These are phyloP conservation scores for Poa annua DNA, from an alignment of 176 grass and related monocot species.

Conservation along the genomic window DNA sequence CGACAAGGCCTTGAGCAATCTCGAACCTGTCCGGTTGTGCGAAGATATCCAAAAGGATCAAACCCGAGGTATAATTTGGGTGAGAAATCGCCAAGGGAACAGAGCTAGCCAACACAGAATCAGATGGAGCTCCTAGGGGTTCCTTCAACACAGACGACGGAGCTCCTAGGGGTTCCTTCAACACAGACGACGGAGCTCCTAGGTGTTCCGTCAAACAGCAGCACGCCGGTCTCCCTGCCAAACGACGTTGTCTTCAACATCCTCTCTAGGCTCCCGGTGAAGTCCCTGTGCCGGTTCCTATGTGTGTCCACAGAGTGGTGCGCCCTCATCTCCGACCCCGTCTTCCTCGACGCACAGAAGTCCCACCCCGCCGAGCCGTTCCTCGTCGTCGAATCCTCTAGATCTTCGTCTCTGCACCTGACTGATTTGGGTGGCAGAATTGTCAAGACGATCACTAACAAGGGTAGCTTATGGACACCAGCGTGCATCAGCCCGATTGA, in stretches of 20 bases:
- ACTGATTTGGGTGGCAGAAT: neutral
- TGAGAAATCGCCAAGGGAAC: no score
- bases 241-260: neutral
- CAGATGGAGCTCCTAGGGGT: no score
- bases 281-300: neutral
- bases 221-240: no score
- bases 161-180: no score
- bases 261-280: neutral
- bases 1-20: no score
- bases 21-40: no score
- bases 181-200: neutral
- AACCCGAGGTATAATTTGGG: no score
- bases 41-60: no score
- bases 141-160: no score
- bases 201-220: neutral
- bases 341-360: neutral
- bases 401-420: neutral
- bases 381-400: neutral
- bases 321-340: neutral
- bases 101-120: no score
- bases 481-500: neutral
- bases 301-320: neutral
- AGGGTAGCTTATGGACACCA: neutral
- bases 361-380: neutral
- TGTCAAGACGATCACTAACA: neutral